phyloP scores from a whole-genome alignment of 2,329 filamentous ascomycete species.

The Fusarium sp. region DNA sequence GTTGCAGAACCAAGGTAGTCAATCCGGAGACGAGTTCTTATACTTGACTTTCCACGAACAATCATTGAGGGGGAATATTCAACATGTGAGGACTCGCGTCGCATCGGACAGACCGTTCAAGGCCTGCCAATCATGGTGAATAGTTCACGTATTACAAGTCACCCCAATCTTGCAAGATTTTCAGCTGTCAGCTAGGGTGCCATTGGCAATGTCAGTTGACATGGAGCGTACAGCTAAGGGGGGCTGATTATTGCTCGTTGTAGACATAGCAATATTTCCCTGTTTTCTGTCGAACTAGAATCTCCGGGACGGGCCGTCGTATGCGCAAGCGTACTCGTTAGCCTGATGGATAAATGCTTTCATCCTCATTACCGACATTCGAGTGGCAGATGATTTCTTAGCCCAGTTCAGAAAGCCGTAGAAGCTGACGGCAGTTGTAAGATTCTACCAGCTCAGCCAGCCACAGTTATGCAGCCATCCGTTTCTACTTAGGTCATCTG shows the following conservation, averaged over 20 bases:
- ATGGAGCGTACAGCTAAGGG: too few relatives aligned
- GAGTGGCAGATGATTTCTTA: neutral
- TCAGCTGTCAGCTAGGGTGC: too few relatives aligned
- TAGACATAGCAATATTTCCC: neutral
- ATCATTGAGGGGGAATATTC: too few relatives aligned
- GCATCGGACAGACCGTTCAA: too few relatives aligned
- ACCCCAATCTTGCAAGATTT: too few relatives aligned
- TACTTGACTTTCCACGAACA: too few relatives aligned
- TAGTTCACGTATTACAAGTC: too few relatives aligned
- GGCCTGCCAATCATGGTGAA: too few relatives aligned
- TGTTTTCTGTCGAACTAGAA: neutral
- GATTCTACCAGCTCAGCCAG: neutral
- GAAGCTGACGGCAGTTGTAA: neutral
- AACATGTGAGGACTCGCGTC: too few relatives aligned
- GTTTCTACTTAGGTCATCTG: neutral
- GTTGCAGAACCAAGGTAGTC: too few relatives aligned
- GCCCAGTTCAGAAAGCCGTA: neutral
- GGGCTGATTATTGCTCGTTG: neutral
- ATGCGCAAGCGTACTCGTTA: neutral
- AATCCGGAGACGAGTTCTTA: too few relatives aligned
- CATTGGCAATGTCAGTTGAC: too few relatives aligned
- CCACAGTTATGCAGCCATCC: fast-evolving
- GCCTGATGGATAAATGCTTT: neutral
- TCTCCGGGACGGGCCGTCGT: neutral
- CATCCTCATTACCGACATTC: neutral